phyloP scores from a whole-genome alignment of 1,284 basidiomycete species.

The Ceratobasidium sp. region DNA sequence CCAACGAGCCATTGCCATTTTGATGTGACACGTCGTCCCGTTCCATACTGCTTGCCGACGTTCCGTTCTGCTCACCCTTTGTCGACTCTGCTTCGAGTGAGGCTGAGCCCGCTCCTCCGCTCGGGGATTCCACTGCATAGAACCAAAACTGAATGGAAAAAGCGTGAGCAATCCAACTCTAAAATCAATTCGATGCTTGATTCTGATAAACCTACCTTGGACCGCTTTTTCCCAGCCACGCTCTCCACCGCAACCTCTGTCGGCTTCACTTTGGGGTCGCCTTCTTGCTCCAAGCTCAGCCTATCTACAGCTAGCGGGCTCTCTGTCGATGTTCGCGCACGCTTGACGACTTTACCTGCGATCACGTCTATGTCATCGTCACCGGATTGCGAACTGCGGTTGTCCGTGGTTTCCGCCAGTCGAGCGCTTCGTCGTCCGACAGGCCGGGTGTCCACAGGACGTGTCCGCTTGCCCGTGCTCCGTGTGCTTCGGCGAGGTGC shows the following conservation, averaged over 20 bases:
- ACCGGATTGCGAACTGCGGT: constrained; percentile 17
- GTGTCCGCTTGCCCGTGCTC: constrained; percentile 12
- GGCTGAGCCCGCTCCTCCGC: constrained; percentile 19
- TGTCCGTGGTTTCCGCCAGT: constrained; percentile 26
- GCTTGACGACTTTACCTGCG: constrained; percentile 30
- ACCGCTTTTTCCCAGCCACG: constrained; percentile 77
- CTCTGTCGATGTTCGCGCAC: constrained; percentile 31
- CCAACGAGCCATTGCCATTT: constrained; percentile 18
- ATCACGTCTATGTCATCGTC: constrained; percentile 24
- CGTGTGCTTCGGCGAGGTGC: constrained; percentile 20
- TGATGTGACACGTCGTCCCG: neutral
- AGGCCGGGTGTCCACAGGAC: constrained; percentile 3
- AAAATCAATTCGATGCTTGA: neutral
- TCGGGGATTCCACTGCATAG: constrained; percentile 71
- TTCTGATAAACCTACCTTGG: constrained; percentile 73
- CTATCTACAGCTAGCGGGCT: constrained; percentile 29
- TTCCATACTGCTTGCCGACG: constrained; percentile 23
- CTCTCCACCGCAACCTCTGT: constrained; percentile 75
- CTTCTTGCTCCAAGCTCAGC: constrained; percentile 21
- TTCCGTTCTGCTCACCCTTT: constrained; percentile 4
- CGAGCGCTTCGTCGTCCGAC: constrained; percentile 37
- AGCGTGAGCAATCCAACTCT: neutral
- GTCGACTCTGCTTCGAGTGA: constrained; percentile 20
- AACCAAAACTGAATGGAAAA: constrained; percentile 45
- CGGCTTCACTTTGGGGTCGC: constrained; percentile 56